Conservation (phyloP, 2,329 filamentous ascomycete genomes). For the Apiospora pterosperma region DNA sequence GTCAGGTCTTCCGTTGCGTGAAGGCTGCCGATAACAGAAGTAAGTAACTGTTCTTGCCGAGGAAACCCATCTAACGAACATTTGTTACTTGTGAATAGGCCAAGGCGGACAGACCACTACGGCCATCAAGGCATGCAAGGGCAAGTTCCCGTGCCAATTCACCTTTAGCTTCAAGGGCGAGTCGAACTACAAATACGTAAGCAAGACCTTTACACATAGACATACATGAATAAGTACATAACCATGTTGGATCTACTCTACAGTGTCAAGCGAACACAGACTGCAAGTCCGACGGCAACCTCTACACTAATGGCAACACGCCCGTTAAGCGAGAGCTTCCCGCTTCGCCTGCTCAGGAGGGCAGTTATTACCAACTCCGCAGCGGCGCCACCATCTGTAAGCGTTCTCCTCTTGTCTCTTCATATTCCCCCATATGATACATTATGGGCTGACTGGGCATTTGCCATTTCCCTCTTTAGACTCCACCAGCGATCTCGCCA, state of each 20-base stretch:
- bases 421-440: neutral
- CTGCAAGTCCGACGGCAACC: neutral
- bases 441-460: neutral
- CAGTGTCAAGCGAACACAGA: neutral
- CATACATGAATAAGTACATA: neutral
- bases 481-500: neutral
- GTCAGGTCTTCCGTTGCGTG: neutral
- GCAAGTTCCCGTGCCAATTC: neutral
- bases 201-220: neutral
- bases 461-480: neutral
- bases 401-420: neutral
- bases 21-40: too few relatives aligned
- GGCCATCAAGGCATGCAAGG: neutral
- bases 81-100: too few relatives aligned
- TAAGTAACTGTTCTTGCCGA: too few relatives aligned
- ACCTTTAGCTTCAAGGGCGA: neutral
- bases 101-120: neutral
- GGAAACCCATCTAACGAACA: too few relatives aligned
- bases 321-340: neutral
- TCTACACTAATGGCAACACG: neutral
- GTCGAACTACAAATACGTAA: neutral
- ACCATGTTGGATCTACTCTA: neutral
- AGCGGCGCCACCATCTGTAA: neutral
- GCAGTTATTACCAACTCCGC: neutral
- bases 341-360: neutral